Percentiles rank a stretch among this genome's conserved stretches.
Conservation (phyloP, 2,329 filamentous ascomycete genomes). For the Sphaerulina populicola region DNA sequence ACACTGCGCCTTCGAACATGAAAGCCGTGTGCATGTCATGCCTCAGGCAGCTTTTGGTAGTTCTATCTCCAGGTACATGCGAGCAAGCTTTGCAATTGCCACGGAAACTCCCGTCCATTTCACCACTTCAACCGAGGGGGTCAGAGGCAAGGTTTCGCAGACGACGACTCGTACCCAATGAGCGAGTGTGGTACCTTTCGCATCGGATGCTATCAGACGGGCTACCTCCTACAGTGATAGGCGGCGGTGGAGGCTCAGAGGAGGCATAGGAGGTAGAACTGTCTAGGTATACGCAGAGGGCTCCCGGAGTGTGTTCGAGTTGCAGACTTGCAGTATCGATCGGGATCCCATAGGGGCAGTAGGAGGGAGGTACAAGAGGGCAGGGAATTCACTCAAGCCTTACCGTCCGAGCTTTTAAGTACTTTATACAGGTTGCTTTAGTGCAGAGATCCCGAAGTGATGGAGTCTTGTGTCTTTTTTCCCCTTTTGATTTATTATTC, state of each 20-base stretch:
- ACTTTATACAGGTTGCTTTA: too few relatives aligned
- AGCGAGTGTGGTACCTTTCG: conserved; percentile 1
- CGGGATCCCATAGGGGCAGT: background rate
- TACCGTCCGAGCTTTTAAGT: background rate
- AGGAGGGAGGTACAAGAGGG: too few relatives aligned
- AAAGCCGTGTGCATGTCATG: background rate
- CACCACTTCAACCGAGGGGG: background rate
- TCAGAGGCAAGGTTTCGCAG: background rate
- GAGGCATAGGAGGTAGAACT: too few relatives aligned
- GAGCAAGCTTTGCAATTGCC: background rate
- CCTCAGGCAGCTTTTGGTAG: too few relatives aligned
- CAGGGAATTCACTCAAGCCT: too few relatives aligned
- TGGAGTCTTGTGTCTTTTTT: background rate
- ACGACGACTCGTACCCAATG: background rate
- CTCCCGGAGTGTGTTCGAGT: background rate
- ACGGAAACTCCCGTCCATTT: background rate
- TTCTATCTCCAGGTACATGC: too few relatives aligned
- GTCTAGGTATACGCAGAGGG: background rate
- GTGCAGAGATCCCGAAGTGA: background rate
- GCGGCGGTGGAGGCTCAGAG: background rate
- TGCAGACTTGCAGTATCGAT: background rate
- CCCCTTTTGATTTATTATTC: too few relatives aligned
- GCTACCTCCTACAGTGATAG: conserved; percentile 4
- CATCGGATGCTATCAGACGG: background rate
- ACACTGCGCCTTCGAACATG: background rate